Conservation (phyloP, 352 stramenopile species). For the Phytophthora litchii region DNA sequence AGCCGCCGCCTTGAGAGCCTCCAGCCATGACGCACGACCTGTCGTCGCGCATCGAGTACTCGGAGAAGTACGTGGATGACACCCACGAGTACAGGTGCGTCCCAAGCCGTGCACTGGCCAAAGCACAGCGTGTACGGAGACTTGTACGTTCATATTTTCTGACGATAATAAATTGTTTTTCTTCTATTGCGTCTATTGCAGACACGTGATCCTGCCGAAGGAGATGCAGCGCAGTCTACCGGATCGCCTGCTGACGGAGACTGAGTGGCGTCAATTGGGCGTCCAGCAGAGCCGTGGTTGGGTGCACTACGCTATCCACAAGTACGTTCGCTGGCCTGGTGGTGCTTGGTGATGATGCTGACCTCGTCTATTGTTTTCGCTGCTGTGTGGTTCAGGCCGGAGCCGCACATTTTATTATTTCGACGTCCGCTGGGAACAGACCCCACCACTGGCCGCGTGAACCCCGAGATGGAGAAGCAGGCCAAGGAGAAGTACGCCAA, state of each 20-base stretch:
- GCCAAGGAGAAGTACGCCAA: conserved; percentile 96
- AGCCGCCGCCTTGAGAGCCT: conserved; percentile 9
- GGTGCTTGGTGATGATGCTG: conserved; percentile 7
- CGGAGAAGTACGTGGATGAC: conserved; percentile 95
- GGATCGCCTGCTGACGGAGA: conserved; percentile 95
- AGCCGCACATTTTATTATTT: conserved; percentile 99
- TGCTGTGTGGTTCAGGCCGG: conserved; percentile 73
- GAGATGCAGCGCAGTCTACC: conserved; percentile 97
- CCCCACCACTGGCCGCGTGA: conserved; percentile 94
- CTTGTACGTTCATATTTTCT: no score
- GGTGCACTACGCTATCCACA: conserved; percentile 99
- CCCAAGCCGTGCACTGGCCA: no score
- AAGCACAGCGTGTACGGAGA: no score
- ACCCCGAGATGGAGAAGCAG: conserved; percentile 93
- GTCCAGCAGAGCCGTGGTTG: conserved; percentile 98
- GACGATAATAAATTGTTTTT: background rate
- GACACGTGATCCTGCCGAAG: conserved; percentile 97
- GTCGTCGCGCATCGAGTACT: conserved; percentile 94
- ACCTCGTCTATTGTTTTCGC: conserved; percentile 16
- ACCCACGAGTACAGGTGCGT: conserved; percentile 92
- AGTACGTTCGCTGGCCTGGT: conserved; percentile 62
- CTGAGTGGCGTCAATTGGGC: conserved; percentile 97
- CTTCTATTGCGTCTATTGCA: conserved; percentile 15
- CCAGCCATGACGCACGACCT: conserved; percentile 79
- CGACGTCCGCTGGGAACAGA: conserved; percentile 97